These are phyloP conservation scores for Speleostelium caveatum DNA, from an alignment of 78 protist genomes.

Conservation along the genomic window DNA sequence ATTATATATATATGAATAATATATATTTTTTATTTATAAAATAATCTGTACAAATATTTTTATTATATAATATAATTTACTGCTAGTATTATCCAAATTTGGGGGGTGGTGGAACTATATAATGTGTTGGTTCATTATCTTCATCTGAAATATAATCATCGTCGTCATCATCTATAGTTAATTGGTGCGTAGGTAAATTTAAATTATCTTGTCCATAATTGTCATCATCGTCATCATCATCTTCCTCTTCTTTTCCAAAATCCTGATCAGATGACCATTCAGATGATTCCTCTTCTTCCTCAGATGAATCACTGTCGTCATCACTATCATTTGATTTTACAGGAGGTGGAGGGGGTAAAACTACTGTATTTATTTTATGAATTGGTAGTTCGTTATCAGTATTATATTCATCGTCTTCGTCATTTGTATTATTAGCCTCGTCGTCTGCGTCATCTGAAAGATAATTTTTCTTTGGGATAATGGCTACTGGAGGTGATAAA, in stretches of 20 bases:
- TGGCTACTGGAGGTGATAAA: constrained; percentile 17
- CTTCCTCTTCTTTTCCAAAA: background rate
- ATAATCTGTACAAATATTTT: no score
- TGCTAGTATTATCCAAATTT: no score
- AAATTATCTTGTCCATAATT: background rate
- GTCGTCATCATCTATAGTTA: constrained; percentile 32
- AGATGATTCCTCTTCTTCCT: background rate
- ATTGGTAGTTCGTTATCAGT: constrained; percentile 17
- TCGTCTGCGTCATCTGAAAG: constrained; percentile 7
- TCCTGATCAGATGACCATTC: constrained; percentile 28
- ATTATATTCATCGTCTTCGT: no score
- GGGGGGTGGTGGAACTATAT: no score
- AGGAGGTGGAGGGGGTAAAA: background rate
- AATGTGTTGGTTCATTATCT: no score
- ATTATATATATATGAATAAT: no score
- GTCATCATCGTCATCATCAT: constrained; percentile 16
- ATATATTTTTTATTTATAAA: no score
- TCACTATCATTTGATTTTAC: background rate
- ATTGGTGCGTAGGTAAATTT: background rate
- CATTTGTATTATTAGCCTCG: constrained; percentile 10
- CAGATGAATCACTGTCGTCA: background rate
- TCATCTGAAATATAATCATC: constrained; percentile 20
- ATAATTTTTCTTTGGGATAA: background rate
- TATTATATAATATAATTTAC: no score
- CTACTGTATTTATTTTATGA: background rate